Evolutionary conservation across 169 alveolate genomes (phyloP).

Genomic region (Hepatocystis sp.): DNA sequence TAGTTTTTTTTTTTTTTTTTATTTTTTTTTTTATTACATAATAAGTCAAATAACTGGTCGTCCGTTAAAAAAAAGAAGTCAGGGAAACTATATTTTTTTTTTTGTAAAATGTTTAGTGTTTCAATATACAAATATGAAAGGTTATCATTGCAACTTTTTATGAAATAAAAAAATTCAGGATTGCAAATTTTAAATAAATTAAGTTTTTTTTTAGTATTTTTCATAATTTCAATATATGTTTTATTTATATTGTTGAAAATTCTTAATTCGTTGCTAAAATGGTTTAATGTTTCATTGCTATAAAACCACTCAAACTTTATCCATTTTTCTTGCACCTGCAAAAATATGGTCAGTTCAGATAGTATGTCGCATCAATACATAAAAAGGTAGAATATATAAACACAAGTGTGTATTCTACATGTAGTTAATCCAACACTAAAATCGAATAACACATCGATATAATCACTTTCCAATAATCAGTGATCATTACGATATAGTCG

Average conservation of each 20-base stretch:
- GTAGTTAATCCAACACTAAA: too few relatives aligned
- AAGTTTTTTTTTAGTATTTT: conserved; percentile 54
- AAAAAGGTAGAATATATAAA: too few relatives aligned
- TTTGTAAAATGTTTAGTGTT: conserved; percentile 51
- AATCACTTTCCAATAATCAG: too few relatives aligned
- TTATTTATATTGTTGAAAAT: conserved; percentile 66
- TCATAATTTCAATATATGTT: conserved; percentile 70
- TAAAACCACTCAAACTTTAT: conserved; percentile 27
- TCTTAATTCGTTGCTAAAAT: conserved; percentile 62
- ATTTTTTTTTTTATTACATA: conserved; percentile 10
- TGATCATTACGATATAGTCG: too few relatives aligned
- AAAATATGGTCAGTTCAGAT: background rate
- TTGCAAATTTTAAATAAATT: conserved; percentile 34
- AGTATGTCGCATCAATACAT: background rate
- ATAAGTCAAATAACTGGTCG: conserved; percentile 42
- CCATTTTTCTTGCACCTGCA: conserved; percentile 61
- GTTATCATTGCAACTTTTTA: conserved; percentile 57
- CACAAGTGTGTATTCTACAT: too few relatives aligned
- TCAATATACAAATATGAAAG: conserved; percentile 30
- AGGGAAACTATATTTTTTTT: conserved; percentile 59
- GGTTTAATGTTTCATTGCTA: conserved; percentile 49
- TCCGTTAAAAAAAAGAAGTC: conserved; percentile 64
- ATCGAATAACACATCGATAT: too few relatives aligned
- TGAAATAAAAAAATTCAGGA: conserved; percentile 52
- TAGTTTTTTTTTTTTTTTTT: background rate